Evolutionary conservation across 129 eudicot genomes (phyloP).

Genomic region (Tanacetum coccineum): DNA sequence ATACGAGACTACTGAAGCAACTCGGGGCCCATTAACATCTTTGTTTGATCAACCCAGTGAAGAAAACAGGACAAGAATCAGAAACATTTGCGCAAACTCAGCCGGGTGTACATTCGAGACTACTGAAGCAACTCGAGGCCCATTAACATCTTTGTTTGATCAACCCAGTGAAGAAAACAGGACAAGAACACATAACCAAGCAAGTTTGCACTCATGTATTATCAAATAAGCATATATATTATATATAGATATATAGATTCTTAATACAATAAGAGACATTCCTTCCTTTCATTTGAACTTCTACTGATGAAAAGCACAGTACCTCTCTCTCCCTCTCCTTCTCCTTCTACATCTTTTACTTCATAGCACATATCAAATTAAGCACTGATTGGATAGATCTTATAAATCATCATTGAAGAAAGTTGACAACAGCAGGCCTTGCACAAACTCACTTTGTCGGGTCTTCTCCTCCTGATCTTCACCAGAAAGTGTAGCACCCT

Average conservation of each 20-base stretch:
- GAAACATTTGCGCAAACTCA: neutral
- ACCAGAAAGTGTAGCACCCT: slow-evolving; percentile 41
- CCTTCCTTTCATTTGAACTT: slow-evolving; percentile 23
- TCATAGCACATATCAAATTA: neutral
- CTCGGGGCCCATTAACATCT: neutral
- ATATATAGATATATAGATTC: slow-evolving; percentile 11
- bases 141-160: neutral
- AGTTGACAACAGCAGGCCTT: slow-evolving; percentile 73
- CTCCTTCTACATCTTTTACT: slow-evolving; percentile 14
- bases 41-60: neutral
- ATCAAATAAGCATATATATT: slow-evolving; percentile 16
- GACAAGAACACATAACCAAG: slow-evolving; percentile 7
- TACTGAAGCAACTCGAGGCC: neutral
- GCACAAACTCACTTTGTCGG: slow-evolving; percentile 75
- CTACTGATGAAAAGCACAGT: slow-evolving; percentile 14
- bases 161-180: neutral
- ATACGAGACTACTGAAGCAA: neutral
- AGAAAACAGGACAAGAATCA: slow-evolving; percentile 3
- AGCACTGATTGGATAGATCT: slow-evolving; percentile 15
- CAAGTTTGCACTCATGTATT: neutral
- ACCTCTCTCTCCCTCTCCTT: slow-evolving; percentile 14
- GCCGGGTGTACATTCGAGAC: neutral
- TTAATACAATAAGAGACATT: slow-evolving; percentile 28
- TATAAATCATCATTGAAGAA: slow-evolving; percentile 65
- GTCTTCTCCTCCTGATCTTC: slow-evolving; percentile 87